These are phyloP conservation scores for Vitis rotundifolia DNA, from an alignment of 164 flowering plant species.

Conservation along the genomic window DNA sequence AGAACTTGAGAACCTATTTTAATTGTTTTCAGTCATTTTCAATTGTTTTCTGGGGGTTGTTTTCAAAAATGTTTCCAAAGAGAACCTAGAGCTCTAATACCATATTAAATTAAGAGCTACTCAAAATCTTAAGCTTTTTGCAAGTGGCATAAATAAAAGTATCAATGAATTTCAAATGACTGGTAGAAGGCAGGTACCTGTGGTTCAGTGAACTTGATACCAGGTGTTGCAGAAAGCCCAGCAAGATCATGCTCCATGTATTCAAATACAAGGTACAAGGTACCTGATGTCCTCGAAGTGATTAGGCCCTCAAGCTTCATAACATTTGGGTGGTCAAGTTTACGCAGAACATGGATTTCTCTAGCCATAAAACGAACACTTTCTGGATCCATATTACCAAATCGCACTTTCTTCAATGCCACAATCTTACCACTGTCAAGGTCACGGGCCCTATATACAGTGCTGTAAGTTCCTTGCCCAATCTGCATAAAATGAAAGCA, in stretches of 20 bases:
- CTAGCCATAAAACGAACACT: slow-evolving; percentile 72
- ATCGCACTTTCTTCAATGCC: slow-evolving; percentile 69
- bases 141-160: not conserved
- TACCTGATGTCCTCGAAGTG: slow-evolving; percentile 55
- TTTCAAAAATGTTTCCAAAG: too few relatives aligned
- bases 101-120: too few relatives aligned
- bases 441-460: slow-evolving; percentile 60
- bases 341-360: slow-evolving; percentile 52
- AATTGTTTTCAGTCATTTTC: too few relatives aligned
- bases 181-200: slow-evolving; percentile 35
- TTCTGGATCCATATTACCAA: slow-evolving; percentile 64
- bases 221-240: slow-evolving; percentile 51
- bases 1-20: too few relatives aligned
- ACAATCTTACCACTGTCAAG: slow-evolving; percentile 52
- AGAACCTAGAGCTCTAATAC: too few relatives aligned
- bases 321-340: slow-evolving; percentile 61
- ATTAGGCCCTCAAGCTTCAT: slow-evolving; percentile 60
- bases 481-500: slow-evolving; percentile 31
- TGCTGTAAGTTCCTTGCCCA: slow-evolving; percentile 70
- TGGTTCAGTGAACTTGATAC: slow-evolving; percentile 51
- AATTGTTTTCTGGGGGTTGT: too few relatives aligned
- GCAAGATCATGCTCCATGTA: slow-evolving; percentile 78
- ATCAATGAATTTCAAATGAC: not conserved
- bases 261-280: slow-evolving; percentile 60
- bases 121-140: too few relatives aligned